A percentile compares a stretch with the other conserved stretches of the same genome.
Conservation (phyloP, 148 eudicot genomes). For the Cornus suecica region DNA sequence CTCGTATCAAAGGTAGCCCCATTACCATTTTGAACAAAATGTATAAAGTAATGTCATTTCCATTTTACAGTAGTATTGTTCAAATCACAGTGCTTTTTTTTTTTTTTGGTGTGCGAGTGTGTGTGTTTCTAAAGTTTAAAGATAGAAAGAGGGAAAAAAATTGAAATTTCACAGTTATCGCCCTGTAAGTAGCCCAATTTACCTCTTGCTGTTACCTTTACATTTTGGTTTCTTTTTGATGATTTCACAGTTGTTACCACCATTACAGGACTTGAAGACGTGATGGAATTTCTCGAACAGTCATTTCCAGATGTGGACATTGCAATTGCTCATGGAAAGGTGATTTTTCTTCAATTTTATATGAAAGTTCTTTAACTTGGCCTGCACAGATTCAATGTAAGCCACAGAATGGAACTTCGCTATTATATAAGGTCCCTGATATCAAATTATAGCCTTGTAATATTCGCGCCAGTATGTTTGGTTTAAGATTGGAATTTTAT, state of each 20-base stretch:
- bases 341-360: constrained; percentile 13
- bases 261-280: constrained; percentile 81
- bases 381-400: neutral
- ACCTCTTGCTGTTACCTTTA: neutral
- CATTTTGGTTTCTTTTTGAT: constrained; percentile 8
- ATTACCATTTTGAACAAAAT: constrained; percentile 2
- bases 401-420: neutral
- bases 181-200: neutral
- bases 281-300: constrained; percentile 58
- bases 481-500: neutral
- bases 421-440: neutral
- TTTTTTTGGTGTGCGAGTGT: too few species aligned
- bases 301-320: constrained; percentile 75
- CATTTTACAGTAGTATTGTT: neutral
- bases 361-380: neutral
- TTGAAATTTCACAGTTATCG: neutral
- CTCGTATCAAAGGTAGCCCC: constrained; percentile 87
- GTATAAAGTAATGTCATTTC: neutral
- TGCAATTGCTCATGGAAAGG: constrained; percentile 98
- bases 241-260: constrained; percentile 5
- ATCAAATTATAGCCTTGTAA: neutral
- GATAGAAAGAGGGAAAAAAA: neutral
- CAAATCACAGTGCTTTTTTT: neutral
- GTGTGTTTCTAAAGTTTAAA: neutral
- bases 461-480: neutral